Evolutionary conservation across 305 asterid species (phyloP).

Genomic region (Solanum hybrid): DNA sequence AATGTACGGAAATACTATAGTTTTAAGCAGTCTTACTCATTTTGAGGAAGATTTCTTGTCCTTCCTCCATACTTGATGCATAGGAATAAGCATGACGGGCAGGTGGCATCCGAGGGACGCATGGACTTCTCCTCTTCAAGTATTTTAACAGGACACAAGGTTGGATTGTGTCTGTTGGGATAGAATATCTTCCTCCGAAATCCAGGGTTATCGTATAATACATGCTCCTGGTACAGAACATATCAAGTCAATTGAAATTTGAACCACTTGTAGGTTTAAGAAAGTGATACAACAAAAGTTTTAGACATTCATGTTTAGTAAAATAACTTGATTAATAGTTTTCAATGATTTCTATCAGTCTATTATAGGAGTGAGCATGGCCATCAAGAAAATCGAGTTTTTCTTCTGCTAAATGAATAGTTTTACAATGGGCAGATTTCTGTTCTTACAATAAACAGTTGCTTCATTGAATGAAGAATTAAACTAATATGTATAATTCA

Average conservation of each 20-base stretch:
- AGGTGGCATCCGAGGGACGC: slow-evolving; percentile 18
- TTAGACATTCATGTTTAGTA: not conserved
- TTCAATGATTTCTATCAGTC: not conserved
- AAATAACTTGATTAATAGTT: not conserved
- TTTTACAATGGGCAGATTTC: not conserved
- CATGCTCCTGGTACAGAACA: slow-evolving; percentile 12
- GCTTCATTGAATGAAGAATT: not conserved
- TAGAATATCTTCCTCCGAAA: slow-evolving; percentile 17
- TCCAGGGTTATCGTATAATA: slow-evolving; percentile 14
- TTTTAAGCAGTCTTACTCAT: slow-evolving; percentile 7
- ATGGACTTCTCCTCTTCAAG: slow-evolving; percentile 23
- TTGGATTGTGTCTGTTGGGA: slow-evolving; percentile 17
- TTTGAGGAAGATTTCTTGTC: slow-evolving; percentile 26
- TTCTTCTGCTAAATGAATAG: not conserved
- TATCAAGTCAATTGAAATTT: not conserved
- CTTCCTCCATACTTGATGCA: slow-evolving; percentile 30
- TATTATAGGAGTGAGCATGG: not conserved
- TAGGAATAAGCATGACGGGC: slow-evolving; percentile 19
- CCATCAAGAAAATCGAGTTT: not conserved
- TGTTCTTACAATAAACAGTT: not conserved
- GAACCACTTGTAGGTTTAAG: not conserved
- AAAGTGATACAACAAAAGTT: not conserved
- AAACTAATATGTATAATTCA: not conserved
- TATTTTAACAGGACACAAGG: slow-evolving; percentile 18
- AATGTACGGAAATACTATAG: not conserved